Base-by-base conservation (phyloP, 768 basidiomycete genomes). In the Boletus huronensis region DNA sequence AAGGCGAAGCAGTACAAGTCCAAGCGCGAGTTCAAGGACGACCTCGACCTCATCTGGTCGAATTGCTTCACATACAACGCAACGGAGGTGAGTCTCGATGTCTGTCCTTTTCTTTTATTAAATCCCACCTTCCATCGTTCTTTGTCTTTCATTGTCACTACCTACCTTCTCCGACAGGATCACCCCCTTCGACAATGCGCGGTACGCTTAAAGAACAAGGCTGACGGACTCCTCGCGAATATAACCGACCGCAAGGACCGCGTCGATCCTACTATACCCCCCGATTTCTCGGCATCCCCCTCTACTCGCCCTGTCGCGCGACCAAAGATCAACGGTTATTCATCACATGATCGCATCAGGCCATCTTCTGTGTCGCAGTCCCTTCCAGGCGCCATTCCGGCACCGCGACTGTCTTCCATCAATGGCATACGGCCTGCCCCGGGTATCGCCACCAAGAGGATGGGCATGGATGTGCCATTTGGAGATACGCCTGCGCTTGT, bases 11-110 rank as follows among this genome's bases (percentile, higher is more conserved):
- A 83, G 45, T 98, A 97, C 81, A 94, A 95, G 73, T 91, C 86
- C 29, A 98, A 98, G 74, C 79, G 84, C 59, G 90, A 95, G 64
- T 98, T 99, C 72, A 87, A 88, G 58, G 87, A 90, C 55, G 97
- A 99, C 73, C 76, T 99, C 40, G 91, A 96, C 61, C 82, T 98
- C 57, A 98, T 99, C 61, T 99, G 97, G 97, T 84, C 84, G 43
- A 99, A 98, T 60, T 98, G 96, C 71, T 82, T 88, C 58, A 84
- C 81, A 6, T 98, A 98, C 71, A 99, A 99, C 70, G 87, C 90
- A 17, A 81, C 85, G 11, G 89, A 93, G 76, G 95, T 93, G 61
- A 56, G 88, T 79, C n/a, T n/a, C 26, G 14, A 23, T 40, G 8
- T 25, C 43, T 17, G 5, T 39, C 41, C 14, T n/a, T 46, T 25